Evolutionary conservation across 257 asterid species (phyloP).

Genomic region (Solanum verrucosum): DNA sequence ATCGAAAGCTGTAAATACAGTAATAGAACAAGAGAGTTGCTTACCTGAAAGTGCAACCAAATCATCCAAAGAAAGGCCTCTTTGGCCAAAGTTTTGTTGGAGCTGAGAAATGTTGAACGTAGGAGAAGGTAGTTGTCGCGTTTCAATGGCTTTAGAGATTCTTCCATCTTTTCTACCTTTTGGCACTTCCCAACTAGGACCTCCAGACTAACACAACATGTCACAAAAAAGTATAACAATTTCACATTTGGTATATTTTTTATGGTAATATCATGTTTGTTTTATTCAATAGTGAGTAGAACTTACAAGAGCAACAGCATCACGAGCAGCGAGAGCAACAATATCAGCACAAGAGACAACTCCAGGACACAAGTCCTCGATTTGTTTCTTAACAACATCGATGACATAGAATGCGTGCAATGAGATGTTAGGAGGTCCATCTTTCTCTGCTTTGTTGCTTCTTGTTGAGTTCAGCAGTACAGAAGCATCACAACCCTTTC

Average conservation of each 20-base stretch:
- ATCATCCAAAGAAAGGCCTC: constrained; percentile 65
- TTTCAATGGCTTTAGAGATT: constrained; percentile 53
- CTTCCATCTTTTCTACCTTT: constrained; percentile 78
- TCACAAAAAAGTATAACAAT: neutral
- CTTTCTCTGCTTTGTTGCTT: constrained; percentile 53
- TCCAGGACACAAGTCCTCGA: constrained; percentile 66
- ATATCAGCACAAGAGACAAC: constrained; percentile 87
- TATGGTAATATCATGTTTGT: neutral
- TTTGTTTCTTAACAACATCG: constrained; percentile 49
- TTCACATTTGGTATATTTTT: neutral
- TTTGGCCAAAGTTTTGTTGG: constrained; percentile 66
- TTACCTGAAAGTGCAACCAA: constrained; percentile 74
- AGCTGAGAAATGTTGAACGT: constrained; percentile 65
- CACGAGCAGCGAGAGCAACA: constrained; percentile 74
- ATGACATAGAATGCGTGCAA: constrained; percentile 78
- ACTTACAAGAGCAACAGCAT: constrained; percentile 73
- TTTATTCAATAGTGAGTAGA: neutral
- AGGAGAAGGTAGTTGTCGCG: constrained; percentile 60
- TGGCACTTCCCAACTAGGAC: constrained; percentile 77
- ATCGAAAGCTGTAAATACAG: neutral
- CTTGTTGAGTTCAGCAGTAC: constrained; percentile 52
- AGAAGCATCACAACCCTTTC: constrained; percentile 84
- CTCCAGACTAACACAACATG: constrained; percentile 28
- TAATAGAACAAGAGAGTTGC: neutral
- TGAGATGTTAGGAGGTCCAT: constrained; percentile 72